Evolutionary conservation across 371 early-diverging fungal species (phyloP), one percentile per base, ranked within the genome.

Genomic region (Mortierella sp.): DNA sequence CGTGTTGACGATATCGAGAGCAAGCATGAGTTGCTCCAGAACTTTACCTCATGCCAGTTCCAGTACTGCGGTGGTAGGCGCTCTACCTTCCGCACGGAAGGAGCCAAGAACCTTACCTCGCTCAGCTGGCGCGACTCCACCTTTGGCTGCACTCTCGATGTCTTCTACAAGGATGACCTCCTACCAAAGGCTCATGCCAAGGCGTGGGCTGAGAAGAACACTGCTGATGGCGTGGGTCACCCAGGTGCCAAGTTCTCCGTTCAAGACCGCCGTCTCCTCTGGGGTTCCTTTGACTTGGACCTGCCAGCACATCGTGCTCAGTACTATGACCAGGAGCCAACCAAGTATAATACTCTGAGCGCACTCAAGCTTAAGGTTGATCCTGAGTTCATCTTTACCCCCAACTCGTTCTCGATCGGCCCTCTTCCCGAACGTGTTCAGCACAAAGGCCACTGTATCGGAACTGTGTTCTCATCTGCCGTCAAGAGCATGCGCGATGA

Each of bases 251-350:
- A 3, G 45, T 75, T 75, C 44, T 60, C 58, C 15, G 26, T 4
- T 7, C 57, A 80, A 30, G 81, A 80, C 21, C 81, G 76, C 55
- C 76, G 81, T n/a, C 7, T 75, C 48, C n/a, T 80, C 25, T 80
- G 80, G 75, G 74, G 68, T 14, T 70, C 75, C 9, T 37, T 64
- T 64, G 75, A 80, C 30, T n/a, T 60, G 62, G 67, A 80, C 75
- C 29, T 80, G 57, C 37, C 55, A 43, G 44, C n/a, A n/a, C 44
- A 51, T 47, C 9, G 43, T 23, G 21, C 60, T 19, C 1, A 53
- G 43, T 63, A 55, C 23, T 46, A 29, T 44, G 74, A 62, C 66
- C 37, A 44, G 26, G 43, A n/a, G 45, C 64, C 25, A 25, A 44
- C 15, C 25, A 72, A 77, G 57, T 80, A 74, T 44, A n/a, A 70